Base-by-base conservation (phyloP, 768 basidiomycete species). In the Kwoniella europaea region DNA sequence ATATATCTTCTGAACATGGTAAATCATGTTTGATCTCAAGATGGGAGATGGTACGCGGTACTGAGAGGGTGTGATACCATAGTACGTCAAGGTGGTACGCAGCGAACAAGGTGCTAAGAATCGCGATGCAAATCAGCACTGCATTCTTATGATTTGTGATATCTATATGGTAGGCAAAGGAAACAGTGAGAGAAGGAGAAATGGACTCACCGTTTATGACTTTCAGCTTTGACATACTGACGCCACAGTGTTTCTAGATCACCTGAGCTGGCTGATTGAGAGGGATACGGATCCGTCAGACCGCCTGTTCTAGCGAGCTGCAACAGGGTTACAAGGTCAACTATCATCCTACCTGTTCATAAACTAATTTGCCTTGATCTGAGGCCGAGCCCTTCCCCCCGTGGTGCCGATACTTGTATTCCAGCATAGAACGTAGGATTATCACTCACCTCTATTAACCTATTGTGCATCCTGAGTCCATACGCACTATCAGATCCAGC, bases 151-250 rank as follows among this genome's bases (percentile, higher is more conserved):
- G 62, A 54, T 15, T 10, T 12, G 10, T 15, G 13, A 12, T 29
- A 29, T 56, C 35, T 35, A 35, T 1, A 35, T 35, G 35, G 35
- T 35, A 35, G 35, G 35, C 35, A 35, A 35, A 35, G 6, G 35
- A 35, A 35, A 35, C 4, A 35, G 7, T 35, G 0, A 35, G 35
- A 35, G 6, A 35, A 35, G 35, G 35, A 35, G 35, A 5, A 35
- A 9, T 35, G 35, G 35, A 35, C 88, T 73, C 76, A 93, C 93
- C 91, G 92, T 88, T 95, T 95, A 59, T 76, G 78, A 13, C 66
- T 65, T 56, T 79, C 78, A 12, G 59, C 58, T 42, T 71, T 63
- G 65, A 74, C 59, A 46, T 73, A 76, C 24, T 75, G 65, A 4
- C 63, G 42, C 78, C 78, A 79, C 6, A 79, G 52, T 2, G 65